These are phyloP conservation scores for Plectosphaerella cucumerina DNA, from an alignment of 2,329 filamentous ascomycete species.

Conservation along the genomic window DNA sequence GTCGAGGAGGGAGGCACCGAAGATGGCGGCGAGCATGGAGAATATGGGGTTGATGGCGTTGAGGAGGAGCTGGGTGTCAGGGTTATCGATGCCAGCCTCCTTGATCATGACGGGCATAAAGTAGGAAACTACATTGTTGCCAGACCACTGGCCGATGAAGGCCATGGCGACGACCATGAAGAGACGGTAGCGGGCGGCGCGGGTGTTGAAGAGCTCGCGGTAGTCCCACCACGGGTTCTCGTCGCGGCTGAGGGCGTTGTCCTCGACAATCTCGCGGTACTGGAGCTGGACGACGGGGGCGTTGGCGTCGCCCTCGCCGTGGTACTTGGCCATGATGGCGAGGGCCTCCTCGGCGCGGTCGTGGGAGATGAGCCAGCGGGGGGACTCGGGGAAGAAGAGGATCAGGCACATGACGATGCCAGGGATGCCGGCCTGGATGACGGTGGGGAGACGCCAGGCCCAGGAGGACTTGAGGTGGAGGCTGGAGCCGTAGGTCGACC, in stretches of 20 bases:
- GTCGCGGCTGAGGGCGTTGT: conserved; percentile 38
- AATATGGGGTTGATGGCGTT: conserved; percentile 43
- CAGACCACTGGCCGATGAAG: conserved; percentile 46
- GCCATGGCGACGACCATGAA: conserved; percentile 47
- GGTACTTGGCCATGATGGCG: conserved; percentile 53
- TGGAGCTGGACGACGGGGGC: conserved; percentile 51
- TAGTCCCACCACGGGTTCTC: conserved; percentile 61
- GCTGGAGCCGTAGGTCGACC: not conserved
- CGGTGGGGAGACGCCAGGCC: conserved; percentile 57
- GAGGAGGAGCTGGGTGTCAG: conserved; percentile 34
- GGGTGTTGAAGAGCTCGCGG: conserved; percentile 45
- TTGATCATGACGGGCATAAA: conserved; percentile 38
- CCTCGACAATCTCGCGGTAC: conserved; percentile 51
- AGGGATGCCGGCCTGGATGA: conserved; percentile 39
- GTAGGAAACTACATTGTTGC: conserved; percentile 39
- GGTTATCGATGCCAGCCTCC: conserved; percentile 32
- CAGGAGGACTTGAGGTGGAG: conserved; percentile 24
- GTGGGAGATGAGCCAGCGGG: conserved; percentile 67
- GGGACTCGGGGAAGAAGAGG: conserved; percentile 64
- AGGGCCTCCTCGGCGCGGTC: conserved; percentile 52
- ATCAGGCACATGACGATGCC: conserved; percentile 56
- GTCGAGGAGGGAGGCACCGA: conserved; percentile 33
- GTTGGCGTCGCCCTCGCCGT: conserved; percentile 51
- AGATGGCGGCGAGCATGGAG: conserved; percentile 33
- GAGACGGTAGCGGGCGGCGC: conserved; percentile 41